Evolutionary conservation across 2,329 filamentous ascomycete species (phyloP), one percentile per base, ranked within the genome.

Genomic region (Microcera coccophila): DNA sequence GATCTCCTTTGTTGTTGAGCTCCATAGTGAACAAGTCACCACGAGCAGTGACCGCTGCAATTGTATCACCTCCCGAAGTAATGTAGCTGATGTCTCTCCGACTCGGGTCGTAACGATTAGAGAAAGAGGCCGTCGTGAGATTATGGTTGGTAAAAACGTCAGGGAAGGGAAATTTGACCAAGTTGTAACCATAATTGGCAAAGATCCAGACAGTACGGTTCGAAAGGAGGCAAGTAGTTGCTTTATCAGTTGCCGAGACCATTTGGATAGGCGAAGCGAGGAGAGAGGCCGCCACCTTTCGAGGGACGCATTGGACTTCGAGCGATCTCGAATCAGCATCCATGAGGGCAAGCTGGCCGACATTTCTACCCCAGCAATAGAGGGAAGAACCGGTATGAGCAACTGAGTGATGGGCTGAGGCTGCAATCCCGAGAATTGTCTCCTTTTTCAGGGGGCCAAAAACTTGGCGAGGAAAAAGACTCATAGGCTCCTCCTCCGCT

Each of bases 341-440:
- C 69, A 96, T 90, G 40, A 98, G 76, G 4, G 90, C 93, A 36
- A 98, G 77, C 63, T 98, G 93, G 2, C 93, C 93, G 54, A 90
- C 82, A 57, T 97, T 98, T 58, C 93, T 94, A 17, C 93, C 93
- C 75, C 95, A 98, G 2, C 89, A 95, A 61, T 87, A 98, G 1
- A 98, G 69, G 1, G 88, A 87, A 1, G 81, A 80, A 1, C 78
- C 75, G 1, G 89, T 96, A 58, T 93, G 86, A 0, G 89, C 88
- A 3, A 94, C 90, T 0, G 93, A 97, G 66, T 98, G 93, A 29
- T 95, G 82, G 0, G 87, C 76, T 2, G 93, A 97, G 5, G 93
- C 91, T 2, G 93, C 90, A 42, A 90, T 79, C 1, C 93, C 93
- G 17, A 87, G 65, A 14, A 97, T 79, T 2, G 71, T 62, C 61